A percentile compares a stretch with the other conserved stretches of the same genome.
Conservation (phyloP, 2,329 filamentous ascomycete genomes). For the Trichoderma koningii region DNA sequence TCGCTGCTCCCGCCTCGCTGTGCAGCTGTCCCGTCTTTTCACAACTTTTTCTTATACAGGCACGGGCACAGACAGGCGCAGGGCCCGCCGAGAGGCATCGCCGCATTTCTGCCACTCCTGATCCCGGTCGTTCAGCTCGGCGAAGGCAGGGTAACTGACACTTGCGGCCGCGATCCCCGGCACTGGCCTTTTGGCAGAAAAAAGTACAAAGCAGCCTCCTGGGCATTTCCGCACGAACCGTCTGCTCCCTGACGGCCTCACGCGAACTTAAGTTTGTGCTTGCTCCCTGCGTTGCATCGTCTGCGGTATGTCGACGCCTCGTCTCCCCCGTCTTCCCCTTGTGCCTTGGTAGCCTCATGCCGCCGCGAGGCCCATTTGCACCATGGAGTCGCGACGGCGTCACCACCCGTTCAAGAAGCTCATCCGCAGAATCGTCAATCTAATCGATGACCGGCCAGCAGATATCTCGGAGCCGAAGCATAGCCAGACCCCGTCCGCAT, state of each 20-base stretch:
- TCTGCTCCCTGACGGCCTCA: conserved; percentile 21
- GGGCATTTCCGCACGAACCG: conserved; percentile 14
- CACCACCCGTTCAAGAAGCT: conserved; percentile 37
- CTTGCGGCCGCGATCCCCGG: conserved; percentile 21
- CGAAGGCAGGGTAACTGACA: conserved; percentile 25
- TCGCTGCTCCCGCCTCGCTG: conserved; percentile 4
- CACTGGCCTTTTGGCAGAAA: neutral
- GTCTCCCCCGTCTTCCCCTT: conserved; percentile 11
- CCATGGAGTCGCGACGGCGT: conserved; percentile 34
- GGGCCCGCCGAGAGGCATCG: conserved; percentile 22
- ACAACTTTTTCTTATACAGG: conserved; percentile 20
- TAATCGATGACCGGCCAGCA: conserved; percentile 30
- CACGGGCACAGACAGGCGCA: neutral
- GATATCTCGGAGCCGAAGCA: conserved; percentile 30
- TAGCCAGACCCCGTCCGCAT: conserved; percentile 11
- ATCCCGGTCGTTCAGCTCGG: conserved; percentile 17
- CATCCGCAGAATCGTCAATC: conserved; percentile 37
- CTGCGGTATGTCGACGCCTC: conserved; percentile 24
- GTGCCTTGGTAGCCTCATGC: neutral
- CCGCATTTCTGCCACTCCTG: conserved; percentile 21
- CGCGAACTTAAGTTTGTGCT: neutral
- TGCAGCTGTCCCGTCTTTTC: conserved; percentile 17
- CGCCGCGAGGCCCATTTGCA: conserved; percentile 22
- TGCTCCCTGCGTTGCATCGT: neutral
- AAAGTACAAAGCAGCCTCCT: conserved; percentile 13